A percentile compares a stretch with the other conserved stretches of the same genome.
phyloP scores from a whole-genome alignment of 805 yeast species.

The Saccharomycopsis sp. region DNA sequence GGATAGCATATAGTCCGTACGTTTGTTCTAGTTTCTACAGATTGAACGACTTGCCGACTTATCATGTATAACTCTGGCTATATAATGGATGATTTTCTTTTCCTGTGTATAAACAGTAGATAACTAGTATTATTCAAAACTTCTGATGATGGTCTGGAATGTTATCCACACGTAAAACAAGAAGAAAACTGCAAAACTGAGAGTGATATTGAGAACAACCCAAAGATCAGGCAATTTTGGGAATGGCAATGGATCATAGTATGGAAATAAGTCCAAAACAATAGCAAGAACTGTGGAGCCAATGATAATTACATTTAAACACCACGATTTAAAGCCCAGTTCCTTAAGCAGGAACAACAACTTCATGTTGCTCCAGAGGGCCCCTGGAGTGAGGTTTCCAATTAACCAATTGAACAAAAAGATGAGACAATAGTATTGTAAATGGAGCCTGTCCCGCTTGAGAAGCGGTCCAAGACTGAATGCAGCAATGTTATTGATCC shows the following conservation, averaged over 20 bases:
- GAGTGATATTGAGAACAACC: conserved; percentile 66
- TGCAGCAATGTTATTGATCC: conserved; percentile 80
- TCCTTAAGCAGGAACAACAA: conserved; percentile 27
- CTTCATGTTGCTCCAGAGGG: conserved; percentile 34
- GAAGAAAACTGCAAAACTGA: conserved; percentile 70
- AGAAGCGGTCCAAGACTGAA: conserved; percentile 88
- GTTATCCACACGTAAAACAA: conserved; percentile 81
- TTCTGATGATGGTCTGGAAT: not conserved
- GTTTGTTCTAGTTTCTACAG: no score
- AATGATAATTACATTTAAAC: conserved; percentile 46
- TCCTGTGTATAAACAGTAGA: no score
- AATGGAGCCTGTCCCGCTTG: conserved; percentile 60
- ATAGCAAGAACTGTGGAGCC: conserved; percentile 47
- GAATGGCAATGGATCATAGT: conserved; percentile 43
- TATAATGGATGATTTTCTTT: no score
- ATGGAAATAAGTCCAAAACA: conserved; percentile 49
- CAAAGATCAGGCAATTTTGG: conserved; percentile 71
- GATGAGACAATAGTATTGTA: conserved; percentile 64
- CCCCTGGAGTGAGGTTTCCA: conserved; percentile 50
- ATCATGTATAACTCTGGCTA: no score
- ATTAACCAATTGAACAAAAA: conserved; percentile 73
- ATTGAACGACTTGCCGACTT: no score
- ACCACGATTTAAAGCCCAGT: conserved; percentile 29
- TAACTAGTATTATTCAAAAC: not conserved
- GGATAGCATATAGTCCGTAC: no score